phyloP scores from a whole-genome alignment of 1,284 basidiomycete genomes.

The Butyriboletus pseudospeciosus region DNA sequence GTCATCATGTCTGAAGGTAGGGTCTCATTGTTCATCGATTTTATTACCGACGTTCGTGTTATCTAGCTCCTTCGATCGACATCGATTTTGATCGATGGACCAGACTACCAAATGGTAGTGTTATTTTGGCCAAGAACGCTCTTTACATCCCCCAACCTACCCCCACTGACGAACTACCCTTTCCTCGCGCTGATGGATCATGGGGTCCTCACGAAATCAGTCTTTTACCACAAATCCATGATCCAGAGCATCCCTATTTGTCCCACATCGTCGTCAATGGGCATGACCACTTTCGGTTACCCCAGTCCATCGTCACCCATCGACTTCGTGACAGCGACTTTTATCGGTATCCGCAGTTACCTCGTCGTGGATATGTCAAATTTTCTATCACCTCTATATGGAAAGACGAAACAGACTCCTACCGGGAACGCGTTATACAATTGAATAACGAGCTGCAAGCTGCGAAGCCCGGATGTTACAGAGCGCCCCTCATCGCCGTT shows the following conservation, averaged over 20 bases:
- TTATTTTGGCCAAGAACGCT: background rate
- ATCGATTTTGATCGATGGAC: constrained; percentile 5
- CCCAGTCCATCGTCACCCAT: background rate
- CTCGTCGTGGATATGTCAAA: constrained; percentile 1
- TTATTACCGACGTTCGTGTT: background rate
- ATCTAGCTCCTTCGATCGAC: background rate
- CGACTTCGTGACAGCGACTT: constrained; percentile 2
- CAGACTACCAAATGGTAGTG: background rate
- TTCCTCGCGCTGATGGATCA: constrained; percentile 3
- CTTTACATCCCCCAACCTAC: background rate
- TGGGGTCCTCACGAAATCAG: constrained; percentile 9
- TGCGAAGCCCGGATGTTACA: background rate
- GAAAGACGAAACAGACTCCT: background rate
- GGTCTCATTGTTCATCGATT: no score
- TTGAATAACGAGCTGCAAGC: background rate
- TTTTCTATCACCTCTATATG: background rate
- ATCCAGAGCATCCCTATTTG: constrained; percentile 3
- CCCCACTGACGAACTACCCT: background rate
- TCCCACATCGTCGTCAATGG: background rate
- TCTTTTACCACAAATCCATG: background rate
- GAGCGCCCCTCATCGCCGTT: background rate
- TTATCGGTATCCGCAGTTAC: constrained; percentile 2
- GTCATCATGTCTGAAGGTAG: no score
- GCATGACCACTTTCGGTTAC: background rate
- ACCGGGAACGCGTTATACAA: background rate